These are phyloP conservation scores for Calendula officinalis DNA, from an alignment of 129 eudicot genomes.

Conservation along the genomic window DNA sequence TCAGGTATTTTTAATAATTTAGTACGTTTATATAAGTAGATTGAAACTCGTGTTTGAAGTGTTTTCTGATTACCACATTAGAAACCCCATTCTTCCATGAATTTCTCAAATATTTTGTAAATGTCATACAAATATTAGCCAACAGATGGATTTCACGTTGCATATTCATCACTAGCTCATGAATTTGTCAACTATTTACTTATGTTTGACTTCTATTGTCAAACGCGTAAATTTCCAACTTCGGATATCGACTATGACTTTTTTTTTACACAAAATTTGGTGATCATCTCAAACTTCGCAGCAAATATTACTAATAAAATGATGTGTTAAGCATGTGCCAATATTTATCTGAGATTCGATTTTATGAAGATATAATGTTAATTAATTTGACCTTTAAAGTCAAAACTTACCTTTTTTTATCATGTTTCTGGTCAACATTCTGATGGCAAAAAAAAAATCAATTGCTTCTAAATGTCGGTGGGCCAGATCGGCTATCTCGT, in stretches of 20 bases:
- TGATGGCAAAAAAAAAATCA: conserved; percentile 57
- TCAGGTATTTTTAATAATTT: conserved; percentile 47
- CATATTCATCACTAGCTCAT: background rate
- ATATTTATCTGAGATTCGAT: background rate
- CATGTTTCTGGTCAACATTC: conserved; percentile 23
- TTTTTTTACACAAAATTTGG: background rate
- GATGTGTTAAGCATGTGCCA: background rate
- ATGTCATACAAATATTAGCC: conserved; percentile 42
- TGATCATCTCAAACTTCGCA: background rate
- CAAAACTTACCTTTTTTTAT: background rate
- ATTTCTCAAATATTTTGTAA: conserved; percentile 79
- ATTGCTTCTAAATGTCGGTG: conserved; percentile 69
- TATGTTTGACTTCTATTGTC: background rate
- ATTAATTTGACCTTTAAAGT: conserved; percentile 8
- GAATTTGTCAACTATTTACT: background rate
- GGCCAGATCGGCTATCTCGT: conserved; percentile 86
- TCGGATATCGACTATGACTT: background rate
- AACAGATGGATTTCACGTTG: conserved; percentile 77
- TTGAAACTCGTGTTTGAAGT: background rate
- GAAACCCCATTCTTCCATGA: conserved; percentile 60
- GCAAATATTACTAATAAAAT: background rate
- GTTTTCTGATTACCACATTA: background rate
- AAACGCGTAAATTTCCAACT: background rate
- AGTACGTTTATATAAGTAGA: background rate
- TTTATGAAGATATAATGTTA: background rate